Evolutionary conservation across 257 asterid species (phyloP).

Genomic region (Jacaranda mimosifolia): DNA sequence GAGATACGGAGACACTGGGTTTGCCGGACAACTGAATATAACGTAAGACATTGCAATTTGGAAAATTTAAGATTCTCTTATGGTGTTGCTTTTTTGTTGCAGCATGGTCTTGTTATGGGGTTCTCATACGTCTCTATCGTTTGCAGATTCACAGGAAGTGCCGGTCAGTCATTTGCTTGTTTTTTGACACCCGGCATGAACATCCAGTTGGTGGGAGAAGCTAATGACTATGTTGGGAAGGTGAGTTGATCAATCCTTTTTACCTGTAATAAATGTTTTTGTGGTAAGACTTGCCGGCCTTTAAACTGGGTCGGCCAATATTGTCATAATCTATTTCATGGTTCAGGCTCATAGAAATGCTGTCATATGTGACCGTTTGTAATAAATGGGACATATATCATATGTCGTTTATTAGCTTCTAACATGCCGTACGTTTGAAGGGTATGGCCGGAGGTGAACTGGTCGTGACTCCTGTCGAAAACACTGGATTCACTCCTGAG

Average conservation of each 20-base stretch:
- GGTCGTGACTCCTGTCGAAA: slow-evolving; percentile 81
- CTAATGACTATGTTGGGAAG: slow-evolving; percentile 98
- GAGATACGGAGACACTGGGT: slow-evolving; percentile 97
- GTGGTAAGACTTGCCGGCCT: too few relatives aligned
- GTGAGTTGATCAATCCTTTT: slow-evolving; percentile 45
- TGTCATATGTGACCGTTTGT: not conserved
- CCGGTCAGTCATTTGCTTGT: slow-evolving; percentile 97
- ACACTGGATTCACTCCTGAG: slow-evolving; percentile 84
- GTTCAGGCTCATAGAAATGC: not conserved
- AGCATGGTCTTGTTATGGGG: slow-evolving; percentile 21
- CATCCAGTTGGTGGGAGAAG: slow-evolving; percentile 91
- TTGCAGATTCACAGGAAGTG: slow-evolving; percentile 92
- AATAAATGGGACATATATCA: not conserved
- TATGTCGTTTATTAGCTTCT: slow-evolving; percentile 26
- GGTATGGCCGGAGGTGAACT: slow-evolving; percentile 99
- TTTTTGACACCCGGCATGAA: slow-evolving; percentile 99
- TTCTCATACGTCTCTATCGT: slow-evolving; percentile 24
- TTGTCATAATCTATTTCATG: not conserved
- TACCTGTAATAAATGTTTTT: not conserved
- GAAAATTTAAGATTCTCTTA: not conserved
- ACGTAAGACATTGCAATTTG: slow-evolving; percentile 50
- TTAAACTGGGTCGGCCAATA: too few relatives aligned
- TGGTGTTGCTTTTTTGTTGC: not conserved
- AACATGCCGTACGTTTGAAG: slow-evolving; percentile 47
- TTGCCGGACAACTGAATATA: slow-evolving; percentile 92